Base-by-base conservation (phyloP, 768 basidiomycete species). In the Naematelia aurantialba region DNA sequence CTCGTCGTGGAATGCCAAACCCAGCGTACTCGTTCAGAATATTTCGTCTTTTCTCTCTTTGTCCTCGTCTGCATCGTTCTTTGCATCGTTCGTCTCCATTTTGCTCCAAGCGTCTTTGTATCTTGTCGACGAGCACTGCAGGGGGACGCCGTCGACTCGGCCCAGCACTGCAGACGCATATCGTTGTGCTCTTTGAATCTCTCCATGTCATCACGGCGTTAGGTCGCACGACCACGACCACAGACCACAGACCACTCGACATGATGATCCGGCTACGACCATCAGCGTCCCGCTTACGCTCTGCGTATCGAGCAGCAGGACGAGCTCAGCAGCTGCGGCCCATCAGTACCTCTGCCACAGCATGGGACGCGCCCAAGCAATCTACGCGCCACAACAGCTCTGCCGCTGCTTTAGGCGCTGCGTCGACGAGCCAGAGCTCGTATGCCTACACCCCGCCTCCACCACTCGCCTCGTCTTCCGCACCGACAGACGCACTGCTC, bases 401-500 rank as follows among this genome's bases (percentile, higher is more conserved):
- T 44, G 47, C 64, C 1, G 52, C 58, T 11, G 51, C 61, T 2
- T 39, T n/a, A n/a, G n/a, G n/a, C n/a, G n/a, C 52, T 19, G 63
- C 66, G 5, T 30, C 49, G 8, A 26, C 58, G 11, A n/a, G 31
- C 17, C 51, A 42, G 11, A n/a, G 31, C 17, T 45, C 26, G 17
- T 46, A 52, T 17, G 26, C 24, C 3, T 26, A 26, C 44, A 47
- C 46, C 19, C 44, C 58, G 30, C 55, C 49, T 45, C 48, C 51
- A 11, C 56, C 59, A 17, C 54, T 59, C 2, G 48, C 59, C 10
- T 45, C 55, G 26, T 52, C 51, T 8, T 50, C 56, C 2, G 34
- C 55, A 4, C 17, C 58, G 8, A 60, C 66, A 48, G 65, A 67
- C 48, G 55, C 52, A 24, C 42, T 53, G 11, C 58, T 73, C 2